Evolutionary conservation across 2,329 filamentous ascomycete genomes (phyloP).

Genomic region (Cladophialophora immunda): DNA sequence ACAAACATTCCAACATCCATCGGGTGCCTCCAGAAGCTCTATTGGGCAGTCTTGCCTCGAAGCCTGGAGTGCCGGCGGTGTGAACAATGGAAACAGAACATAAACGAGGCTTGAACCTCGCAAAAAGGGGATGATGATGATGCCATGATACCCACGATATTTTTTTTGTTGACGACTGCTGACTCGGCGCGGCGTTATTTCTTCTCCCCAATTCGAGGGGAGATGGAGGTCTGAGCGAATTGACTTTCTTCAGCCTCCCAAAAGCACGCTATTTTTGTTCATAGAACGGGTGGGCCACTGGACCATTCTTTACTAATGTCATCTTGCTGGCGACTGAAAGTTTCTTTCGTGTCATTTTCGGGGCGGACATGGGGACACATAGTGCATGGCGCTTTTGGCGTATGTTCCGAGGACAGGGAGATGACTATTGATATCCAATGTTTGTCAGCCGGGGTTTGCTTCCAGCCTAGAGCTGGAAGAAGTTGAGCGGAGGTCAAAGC

Average conservation of each 20-base stretch:
- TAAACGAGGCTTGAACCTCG: neutral
- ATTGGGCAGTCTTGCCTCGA: constrained; percentile 43
- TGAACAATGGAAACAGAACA: constrained; percentile 16
- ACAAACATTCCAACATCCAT: constrained; percentile 56
- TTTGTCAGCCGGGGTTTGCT: neutral
- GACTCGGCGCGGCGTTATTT: neutral
- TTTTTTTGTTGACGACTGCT: constrained; percentile 14
- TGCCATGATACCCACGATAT: constrained; percentile 36
- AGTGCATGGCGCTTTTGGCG: constrained; percentile 26
- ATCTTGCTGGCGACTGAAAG: neutral
- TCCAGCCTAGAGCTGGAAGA: constrained; percentile 1
- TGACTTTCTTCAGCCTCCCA: neutral
- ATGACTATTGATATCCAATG: constrained; percentile 1
- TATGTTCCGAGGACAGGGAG: constrained; percentile 3
- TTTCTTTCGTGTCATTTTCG: constrained; percentile 3
- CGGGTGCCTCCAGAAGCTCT: constrained; percentile 58
- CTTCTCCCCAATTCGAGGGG: neutral
- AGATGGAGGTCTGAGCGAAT: constrained; percentile 1
- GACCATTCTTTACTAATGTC: constrained; percentile 2
- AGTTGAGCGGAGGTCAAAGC: too few species aligned
- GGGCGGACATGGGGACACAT: constrained; percentile 6
- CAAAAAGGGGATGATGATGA: constrained; percentile 26
- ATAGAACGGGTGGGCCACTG: constrained; percentile 4
- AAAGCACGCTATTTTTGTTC: constrained; percentile 8
- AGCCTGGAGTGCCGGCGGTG: constrained; percentile 31